phyloP scores from a whole-genome alignment of 2,329 filamentous ascomycete genomes.

The Aspergillus melleus region DNA sequence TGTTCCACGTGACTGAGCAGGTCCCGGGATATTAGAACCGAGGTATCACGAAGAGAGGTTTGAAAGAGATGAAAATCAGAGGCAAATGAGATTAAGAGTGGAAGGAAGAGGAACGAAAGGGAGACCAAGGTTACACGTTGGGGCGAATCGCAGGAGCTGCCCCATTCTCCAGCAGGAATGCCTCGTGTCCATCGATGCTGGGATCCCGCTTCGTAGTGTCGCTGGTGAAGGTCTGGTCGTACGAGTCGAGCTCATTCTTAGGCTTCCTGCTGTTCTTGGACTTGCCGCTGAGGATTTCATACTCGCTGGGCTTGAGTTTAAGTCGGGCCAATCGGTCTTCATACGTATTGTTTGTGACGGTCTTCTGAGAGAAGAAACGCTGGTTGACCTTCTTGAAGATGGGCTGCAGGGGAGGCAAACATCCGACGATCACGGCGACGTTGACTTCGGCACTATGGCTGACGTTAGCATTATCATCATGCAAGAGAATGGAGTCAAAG shows the following conservation, averaged over 20 bases:
- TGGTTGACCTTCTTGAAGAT: not conserved
- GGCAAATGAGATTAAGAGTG: not conserved
- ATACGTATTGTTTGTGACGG: not conserved
- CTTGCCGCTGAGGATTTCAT: not conserved
- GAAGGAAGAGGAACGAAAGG: not conserved
- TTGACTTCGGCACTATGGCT: not conserved
- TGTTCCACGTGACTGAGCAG: no score
- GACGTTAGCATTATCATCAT: not conserved
- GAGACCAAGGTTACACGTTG: not conserved
- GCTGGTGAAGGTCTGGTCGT: not conserved
- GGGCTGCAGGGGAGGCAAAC: not conserved
- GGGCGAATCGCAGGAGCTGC: not conserved
- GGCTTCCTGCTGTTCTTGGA: not conserved
- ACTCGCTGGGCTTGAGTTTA: not conserved
- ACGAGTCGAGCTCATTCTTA: not conserved
- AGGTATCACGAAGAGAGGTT: no score
- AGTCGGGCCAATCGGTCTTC: not conserved
- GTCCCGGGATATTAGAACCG: no score
- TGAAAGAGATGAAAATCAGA: not conserved
- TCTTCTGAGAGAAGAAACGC: not conserved
- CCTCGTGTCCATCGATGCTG: not conserved
- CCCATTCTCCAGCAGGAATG: not conserved
- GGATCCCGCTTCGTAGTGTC: not conserved
- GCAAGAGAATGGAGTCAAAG: not conserved
- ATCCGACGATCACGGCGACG: not conserved